Conservation (phyloP, 2,329 filamentous ascomycete species). For the Arachnopeziza araneosa region DNA sequence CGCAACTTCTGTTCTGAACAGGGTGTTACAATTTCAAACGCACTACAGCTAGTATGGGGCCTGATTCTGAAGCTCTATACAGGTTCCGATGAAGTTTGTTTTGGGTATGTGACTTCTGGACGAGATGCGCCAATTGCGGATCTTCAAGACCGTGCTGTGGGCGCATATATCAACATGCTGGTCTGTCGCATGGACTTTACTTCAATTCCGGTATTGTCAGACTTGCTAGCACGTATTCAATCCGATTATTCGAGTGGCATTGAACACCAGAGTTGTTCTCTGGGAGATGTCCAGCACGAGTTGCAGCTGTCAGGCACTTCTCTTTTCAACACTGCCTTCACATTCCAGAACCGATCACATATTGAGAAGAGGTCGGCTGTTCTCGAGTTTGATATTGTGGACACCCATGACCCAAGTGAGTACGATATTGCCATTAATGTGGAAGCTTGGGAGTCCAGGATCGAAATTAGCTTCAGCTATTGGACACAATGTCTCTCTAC, state of each 20-base stretch:
- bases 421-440: background rate
- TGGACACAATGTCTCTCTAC: background rate
- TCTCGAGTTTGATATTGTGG: background rate
- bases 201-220: slow-evolving; percentile 5
- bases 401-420: background rate
- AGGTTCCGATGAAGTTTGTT: slow-evolving; percentile 33
- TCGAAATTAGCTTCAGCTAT: background rate
- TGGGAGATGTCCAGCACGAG: background rate
- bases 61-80: slow-evolving; percentile 35
- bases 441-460: background rate
- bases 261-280: slow-evolving; percentile 14
- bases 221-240: slow-evolving; percentile 23
- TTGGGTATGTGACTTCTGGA: slow-evolving; percentile 36
- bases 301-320: slow-evolving; percentile 32
- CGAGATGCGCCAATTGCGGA: background rate
- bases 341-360: background rate
- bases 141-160: background rate
- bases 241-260: slow-evolving; percentile 30
- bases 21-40: slow-evolving; percentile 32
- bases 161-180: slow-evolving; percentile 36
- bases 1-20: slow-evolving; percentile 33
- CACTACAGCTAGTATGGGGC: slow-evolving; percentile 35
- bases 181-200: slow-evolving; percentile 13
- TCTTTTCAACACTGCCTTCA: background rate
- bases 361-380: background rate